These are phyloP conservation scores for Vitis riparia DNA, from an alignment of 164 flowering plant species.

Conservation along the genomic window DNA sequence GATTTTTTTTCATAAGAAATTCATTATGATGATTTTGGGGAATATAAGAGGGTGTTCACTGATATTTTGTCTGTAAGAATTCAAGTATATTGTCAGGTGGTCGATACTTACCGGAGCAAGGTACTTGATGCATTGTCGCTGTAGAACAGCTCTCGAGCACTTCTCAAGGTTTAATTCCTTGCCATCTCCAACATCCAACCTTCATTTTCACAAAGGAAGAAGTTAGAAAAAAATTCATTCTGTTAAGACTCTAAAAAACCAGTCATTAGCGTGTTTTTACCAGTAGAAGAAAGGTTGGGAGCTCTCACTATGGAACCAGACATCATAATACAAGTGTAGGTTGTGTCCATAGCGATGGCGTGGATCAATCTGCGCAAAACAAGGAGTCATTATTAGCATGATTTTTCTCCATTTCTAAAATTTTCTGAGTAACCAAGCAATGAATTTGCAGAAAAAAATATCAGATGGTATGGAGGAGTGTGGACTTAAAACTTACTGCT, in stretches of 20 bases:
- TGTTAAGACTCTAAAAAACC: background rate
- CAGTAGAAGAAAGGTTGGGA: conserved; percentile 78
- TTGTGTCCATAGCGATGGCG: conserved; percentile 76
- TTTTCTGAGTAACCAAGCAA: background rate
- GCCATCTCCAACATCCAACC: conserved; percentile 83
- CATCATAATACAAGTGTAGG: conserved; percentile 58
- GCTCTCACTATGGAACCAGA: conserved; percentile 59
- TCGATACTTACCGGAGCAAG: conserved; percentile 66
- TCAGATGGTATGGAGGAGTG: too few relatives aligned
- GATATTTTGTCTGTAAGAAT: too few relatives aligned
- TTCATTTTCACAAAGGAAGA: conserved; percentile 13
- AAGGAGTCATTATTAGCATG: background rate
- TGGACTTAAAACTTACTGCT: conserved; percentile 50
- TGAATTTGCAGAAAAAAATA: background rate
- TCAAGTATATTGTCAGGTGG: background rate
- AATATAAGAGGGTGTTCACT: too few relatives aligned
- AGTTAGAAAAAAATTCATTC: background rate
- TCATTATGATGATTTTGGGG: too few relatives aligned
- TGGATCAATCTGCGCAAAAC: conserved; percentile 60
- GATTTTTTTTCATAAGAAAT: too few relatives aligned
- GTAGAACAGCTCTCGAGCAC: conserved; percentile 50
- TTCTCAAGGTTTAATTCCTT: conserved; percentile 54
- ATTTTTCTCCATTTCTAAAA: background rate
- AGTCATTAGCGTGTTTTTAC: conserved; percentile 26
- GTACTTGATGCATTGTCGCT: conserved; percentile 72